Conservation (phyloP, 176 grass and related monocot genomes). For the Poa annua region DNA sequence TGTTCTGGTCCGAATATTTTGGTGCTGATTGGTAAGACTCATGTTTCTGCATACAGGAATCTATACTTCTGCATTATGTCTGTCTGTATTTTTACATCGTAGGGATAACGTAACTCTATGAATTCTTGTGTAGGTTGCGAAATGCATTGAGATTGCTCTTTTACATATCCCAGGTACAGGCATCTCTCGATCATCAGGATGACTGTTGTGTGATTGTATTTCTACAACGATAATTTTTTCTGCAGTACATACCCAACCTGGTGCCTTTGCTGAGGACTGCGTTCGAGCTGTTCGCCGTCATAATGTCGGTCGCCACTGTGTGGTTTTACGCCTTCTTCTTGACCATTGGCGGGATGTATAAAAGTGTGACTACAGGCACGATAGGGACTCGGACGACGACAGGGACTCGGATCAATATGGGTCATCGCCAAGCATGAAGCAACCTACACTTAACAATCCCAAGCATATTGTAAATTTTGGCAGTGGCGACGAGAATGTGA, state of each 20-base stretch:
- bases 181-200: neutral
- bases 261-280: constrained; percentile 47
- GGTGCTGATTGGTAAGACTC: constrained; percentile 51
- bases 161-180: constrained; percentile 70
- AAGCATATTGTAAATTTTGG: too few species aligned
- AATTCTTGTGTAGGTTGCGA: constrained; percentile 67
- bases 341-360: too few species aligned
- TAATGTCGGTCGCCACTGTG: constrained; percentile 53
- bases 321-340: too few species aligned
- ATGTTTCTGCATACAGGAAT: neutral
- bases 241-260: constrained; percentile 76
- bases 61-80: neutral
- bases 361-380: too few species aligned
- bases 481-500: too few species aligned
- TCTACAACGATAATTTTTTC: neutral
- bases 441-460: too few species aligned
- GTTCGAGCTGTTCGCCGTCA: constrained; percentile 68
- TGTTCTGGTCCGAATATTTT: neutral
- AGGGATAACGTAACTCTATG: neutral
- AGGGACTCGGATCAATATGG: too few species aligned
- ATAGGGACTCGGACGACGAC: too few species aligned
- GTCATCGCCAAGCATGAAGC: too few species aligned
- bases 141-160: constrained; percentile 88
- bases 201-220: neutral
- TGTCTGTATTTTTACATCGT: neutral